Percentiles rank a stretch among this genome's conserved stretches.
These are phyloP conservation scores for Chondrus crispus DNA, from an alignment of 23 red algal genomes.

Conservation along the genomic window DNA sequence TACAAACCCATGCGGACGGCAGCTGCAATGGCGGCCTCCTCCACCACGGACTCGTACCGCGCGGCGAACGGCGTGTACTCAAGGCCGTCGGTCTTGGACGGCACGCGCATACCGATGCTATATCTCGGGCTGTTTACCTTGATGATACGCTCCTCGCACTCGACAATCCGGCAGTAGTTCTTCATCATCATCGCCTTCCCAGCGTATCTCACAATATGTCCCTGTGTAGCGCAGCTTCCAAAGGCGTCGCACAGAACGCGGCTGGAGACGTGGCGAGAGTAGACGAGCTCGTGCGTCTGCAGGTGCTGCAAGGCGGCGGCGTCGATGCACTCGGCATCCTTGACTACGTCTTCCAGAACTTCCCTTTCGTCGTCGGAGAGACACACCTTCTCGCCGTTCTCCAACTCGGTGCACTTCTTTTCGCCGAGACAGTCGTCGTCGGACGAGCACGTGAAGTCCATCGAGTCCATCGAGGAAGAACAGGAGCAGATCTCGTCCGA, in stretches of 20 bases:
- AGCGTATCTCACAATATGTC: neutral
- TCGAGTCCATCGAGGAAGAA: too few relatives aligned
- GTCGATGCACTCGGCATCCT: too few relatives aligned
- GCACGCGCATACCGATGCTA: neutral
- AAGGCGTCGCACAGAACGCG: neutral
- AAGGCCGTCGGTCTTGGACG: neutral
- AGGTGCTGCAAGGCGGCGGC: too few relatives aligned
- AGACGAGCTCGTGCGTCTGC: neutral
- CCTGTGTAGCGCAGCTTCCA: neutral
- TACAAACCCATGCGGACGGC: neutral
- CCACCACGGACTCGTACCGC: neutral
- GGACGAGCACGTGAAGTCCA: too few relatives aligned
- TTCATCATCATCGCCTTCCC: conserved; percentile 15
- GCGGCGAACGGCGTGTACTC: neutral
- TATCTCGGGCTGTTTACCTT: conserved; percentile 6
- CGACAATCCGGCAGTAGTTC: neutral
- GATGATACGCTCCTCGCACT: neutral
- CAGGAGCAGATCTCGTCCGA: too few relatives aligned
- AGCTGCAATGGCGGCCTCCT: neutral
- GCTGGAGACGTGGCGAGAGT: neutral
- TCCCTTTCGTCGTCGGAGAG: too few relatives aligned
- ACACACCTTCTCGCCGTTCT: too few relatives aligned
- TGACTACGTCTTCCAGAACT: too few relatives aligned
- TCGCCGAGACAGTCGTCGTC: too few relatives aligned
- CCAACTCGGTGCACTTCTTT: too few relatives aligned